Conservation (phyloP, 139 green algal genomes). For the Chlorella sorokiniana region DNA sequence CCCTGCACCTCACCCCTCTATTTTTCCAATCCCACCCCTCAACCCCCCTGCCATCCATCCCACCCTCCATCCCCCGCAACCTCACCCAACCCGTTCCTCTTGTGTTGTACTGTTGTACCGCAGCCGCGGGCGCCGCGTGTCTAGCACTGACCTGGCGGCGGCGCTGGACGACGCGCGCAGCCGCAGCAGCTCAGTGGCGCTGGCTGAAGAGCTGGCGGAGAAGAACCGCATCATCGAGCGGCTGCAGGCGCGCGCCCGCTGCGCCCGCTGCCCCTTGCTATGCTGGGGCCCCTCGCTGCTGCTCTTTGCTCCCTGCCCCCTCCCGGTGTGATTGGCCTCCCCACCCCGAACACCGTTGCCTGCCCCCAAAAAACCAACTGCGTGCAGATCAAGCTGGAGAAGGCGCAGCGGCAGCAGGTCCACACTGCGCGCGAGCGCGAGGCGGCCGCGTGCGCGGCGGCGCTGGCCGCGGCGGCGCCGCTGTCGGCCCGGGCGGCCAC, state of each 20-base stretch:
- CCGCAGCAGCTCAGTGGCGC: constrained; percentile 5
- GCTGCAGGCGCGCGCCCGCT: constrained; percentile 17
- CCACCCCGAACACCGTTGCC: neutral
- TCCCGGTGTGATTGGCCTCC: neutral
- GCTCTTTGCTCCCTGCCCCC: neutral
- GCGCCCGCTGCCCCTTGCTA: neutral
- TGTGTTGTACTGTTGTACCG: too few species aligned
- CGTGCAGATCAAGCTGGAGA: constrained; percentile 15
- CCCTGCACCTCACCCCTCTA: neutral
- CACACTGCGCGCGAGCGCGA: too few species aligned
- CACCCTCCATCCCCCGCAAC: too few species aligned
- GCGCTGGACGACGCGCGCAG: constrained; percentile 5
- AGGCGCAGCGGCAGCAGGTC: constrained; percentile 1
- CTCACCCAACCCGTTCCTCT: too few species aligned
- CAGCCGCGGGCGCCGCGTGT: neutral
- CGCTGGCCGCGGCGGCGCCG: neutral
- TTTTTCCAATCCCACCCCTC: neutral
- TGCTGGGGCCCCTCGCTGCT: neutral
- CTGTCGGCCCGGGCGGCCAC: too few species aligned
- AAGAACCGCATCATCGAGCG: constrained; percentile 27
- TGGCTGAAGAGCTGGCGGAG: constrained; percentile 23
- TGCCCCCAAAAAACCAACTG: neutral
- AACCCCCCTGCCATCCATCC: too few species aligned
- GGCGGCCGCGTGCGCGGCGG: neutral
- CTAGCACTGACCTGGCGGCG: neutral